Evolutionary conservation across 805 yeast genomes (phyloP), one percentile per base, ranked within the genome.

Genomic region (Zygosaccharomyces rouxii): DNA sequence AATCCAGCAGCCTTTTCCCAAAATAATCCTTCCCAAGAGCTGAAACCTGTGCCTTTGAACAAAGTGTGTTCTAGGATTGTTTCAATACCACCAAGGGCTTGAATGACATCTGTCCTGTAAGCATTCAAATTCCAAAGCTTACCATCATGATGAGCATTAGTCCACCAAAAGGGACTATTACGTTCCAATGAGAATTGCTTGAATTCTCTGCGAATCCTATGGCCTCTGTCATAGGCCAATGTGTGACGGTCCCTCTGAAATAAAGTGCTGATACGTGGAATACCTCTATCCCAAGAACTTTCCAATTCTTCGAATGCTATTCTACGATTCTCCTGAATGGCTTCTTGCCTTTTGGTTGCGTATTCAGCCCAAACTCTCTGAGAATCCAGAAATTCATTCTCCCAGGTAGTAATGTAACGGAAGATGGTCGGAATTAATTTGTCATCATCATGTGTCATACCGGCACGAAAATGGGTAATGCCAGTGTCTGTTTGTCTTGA

Each of bases 1-100:
- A 90, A 94, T 0, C 99, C 99, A 23, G 96, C 83, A 0, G 95
- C 95, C 64, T 90, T 90, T 63, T 94, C 99, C 99, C 99, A 94
- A 68, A 94, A 94, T 22, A 94, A 72, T 4, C 99, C 98, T 71
- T 94, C 99, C 99, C 99, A 94, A 7, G 95, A 86, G 57, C 86
- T 95, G 62, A 94, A 94, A 0, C 99, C 99, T 1, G 99, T 94
- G 10, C 95, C 99, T 63, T 86, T 89, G 73, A 94, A 94, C 40
- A 94, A 69, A 0, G 98, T 89, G 59, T 94, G 99, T 60, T 92
- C 98, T 51, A 94, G 68, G 62, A 94, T 94, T 0, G 98, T 89
- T 60, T 92, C 97, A 50, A 94, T 86, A 44, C 99, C 99, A 41
- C 99, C 99, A 3, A 94, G 75, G 0, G 98, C 96, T 67, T 94